Conservation (phyloP, 257 asterid species). For the Ilex asprella region DNA sequence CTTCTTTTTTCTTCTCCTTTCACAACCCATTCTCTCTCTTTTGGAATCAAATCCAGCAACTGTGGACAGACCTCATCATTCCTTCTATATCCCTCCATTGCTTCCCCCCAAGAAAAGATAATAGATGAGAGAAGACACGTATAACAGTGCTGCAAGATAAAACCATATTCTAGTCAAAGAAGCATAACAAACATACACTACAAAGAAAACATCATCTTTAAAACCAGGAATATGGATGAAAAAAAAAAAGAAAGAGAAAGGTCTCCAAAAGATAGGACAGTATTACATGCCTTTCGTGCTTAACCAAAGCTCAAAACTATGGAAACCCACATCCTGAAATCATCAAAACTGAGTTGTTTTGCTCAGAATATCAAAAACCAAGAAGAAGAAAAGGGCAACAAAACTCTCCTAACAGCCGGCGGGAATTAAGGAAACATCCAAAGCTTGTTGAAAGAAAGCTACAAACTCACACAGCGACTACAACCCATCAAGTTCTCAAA, state of each 20-base stretch:
- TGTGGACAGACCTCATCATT: slow-evolving; percentile 45
- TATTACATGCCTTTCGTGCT: slow-evolving; percentile 14
- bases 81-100: slow-evolving; percentile 57
- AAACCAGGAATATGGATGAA: neutral
- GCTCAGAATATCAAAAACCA: neutral
- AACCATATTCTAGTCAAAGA: neutral
- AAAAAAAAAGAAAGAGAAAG: neutral
- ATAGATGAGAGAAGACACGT: neutral
- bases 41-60: slow-evolving; percentile 62
- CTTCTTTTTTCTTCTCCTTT: slow-evolving; percentile 26
- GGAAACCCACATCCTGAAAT: slow-evolving; percentile 16
- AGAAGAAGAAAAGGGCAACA: neutral
- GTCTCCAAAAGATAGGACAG: neutral
- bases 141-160: neutral
- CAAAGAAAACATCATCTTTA: neutral
- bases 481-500: neutral
- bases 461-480: neutral
- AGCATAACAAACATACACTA: no score
- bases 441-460: neutral
- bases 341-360: neutral
- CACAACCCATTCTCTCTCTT: slow-evolving; percentile 24
- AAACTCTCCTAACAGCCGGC: neutral
- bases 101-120: neutral
- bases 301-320: slow-evolving; percentile 11
- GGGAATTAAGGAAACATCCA: neutral